Evolutionary conservation across 257 asterid species (phyloP).

Genomic region (Solanum tarijense): DNA sequence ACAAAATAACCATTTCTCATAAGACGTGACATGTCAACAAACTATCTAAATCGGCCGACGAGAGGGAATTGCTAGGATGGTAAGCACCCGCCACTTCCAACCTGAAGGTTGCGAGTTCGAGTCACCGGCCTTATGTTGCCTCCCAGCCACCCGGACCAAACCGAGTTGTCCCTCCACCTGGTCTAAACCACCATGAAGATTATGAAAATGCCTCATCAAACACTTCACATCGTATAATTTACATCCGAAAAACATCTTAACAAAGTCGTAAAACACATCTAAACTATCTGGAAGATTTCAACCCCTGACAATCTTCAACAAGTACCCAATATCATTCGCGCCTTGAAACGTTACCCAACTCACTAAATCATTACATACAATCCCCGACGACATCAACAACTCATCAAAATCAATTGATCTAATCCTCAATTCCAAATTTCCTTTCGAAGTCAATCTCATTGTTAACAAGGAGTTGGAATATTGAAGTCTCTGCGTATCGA

Average conservation of each 20-base stretch:
- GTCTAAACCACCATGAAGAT: background rate
- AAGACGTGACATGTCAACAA: too few relatives aligned
- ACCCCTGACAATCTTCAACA: background rate
- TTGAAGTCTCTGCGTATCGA: background rate
- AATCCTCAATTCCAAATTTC: background rate
- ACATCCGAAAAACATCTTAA: background rate
- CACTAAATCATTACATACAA: background rate
- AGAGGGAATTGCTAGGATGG: too few relatives aligned
- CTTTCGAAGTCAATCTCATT: background rate
- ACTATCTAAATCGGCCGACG: too few relatives aligned
- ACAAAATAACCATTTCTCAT: too few relatives aligned
- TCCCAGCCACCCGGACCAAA: background rate
- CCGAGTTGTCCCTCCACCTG: accelerated
- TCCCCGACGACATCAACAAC: background rate
- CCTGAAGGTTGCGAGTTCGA: too few relatives aligned
- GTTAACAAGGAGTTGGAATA: background rate
- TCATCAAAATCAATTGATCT: background rate
- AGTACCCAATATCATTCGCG: background rate
- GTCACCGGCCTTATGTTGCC: background rate
- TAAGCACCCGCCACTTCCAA: too few relatives aligned
- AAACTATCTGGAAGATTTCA: accelerated
- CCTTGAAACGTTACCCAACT: background rate
- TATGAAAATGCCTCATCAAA: background rate
- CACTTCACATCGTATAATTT: background rate
- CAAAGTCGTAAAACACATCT: background rate